These are phyloP conservation scores for Isabelozyma gotoi DNA, from an alignment of 805 yeast species.

Conservation along the genomic window DNA sequence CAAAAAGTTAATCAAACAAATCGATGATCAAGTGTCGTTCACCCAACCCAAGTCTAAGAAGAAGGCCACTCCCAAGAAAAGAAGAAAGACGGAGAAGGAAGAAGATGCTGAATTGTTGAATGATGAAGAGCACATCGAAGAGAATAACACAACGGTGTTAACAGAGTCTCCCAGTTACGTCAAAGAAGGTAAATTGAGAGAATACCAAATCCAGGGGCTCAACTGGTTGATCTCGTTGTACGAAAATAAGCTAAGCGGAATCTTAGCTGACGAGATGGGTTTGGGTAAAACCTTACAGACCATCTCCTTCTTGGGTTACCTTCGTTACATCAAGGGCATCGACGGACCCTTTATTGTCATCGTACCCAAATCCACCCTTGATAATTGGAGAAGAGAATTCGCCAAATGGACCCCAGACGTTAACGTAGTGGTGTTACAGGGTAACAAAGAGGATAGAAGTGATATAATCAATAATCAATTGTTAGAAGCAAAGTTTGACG, in stretches of 20 bases:
- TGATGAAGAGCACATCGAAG: conserved; percentile 71
- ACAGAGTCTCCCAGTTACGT: conserved; percentile 83
- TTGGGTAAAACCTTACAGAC: conserved; percentile 95
- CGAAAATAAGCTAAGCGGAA: conserved; percentile 88
- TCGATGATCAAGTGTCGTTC: conserved; percentile 50
- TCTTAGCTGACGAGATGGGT: conserved; percentile 98
- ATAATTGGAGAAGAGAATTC: conserved; percentile 96
- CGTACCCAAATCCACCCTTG: conserved; percentile 94
- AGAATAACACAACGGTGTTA: conserved; percentile 58
- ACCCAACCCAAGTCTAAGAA: conserved; percentile 20
- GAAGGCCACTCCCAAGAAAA: conserved; percentile 40
- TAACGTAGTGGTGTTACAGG: conserved; percentile 79
- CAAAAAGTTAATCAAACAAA: conserved; percentile 55
- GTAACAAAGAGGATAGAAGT: conserved; percentile 78
- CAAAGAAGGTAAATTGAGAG: conserved; percentile 71
- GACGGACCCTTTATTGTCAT: conserved; percentile 90
- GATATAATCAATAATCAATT: conserved; percentile 58
- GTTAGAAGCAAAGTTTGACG: conserved; percentile 80
- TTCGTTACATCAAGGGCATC: conserved; percentile 72
- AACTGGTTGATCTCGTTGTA: conserved; percentile 91
- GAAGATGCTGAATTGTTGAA: conserved; percentile 90
- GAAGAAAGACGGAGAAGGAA: conserved; percentile 89
- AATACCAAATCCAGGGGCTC: conserved; percentile 91
- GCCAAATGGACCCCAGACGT: conserved; percentile 96
- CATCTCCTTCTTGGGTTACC: conserved; percentile 84